These are phyloP conservation scores for Aspergillus diversus DNA, from an alignment of 495 filamentous ascomycete genomes.

Conservation along the genomic window DNA sequence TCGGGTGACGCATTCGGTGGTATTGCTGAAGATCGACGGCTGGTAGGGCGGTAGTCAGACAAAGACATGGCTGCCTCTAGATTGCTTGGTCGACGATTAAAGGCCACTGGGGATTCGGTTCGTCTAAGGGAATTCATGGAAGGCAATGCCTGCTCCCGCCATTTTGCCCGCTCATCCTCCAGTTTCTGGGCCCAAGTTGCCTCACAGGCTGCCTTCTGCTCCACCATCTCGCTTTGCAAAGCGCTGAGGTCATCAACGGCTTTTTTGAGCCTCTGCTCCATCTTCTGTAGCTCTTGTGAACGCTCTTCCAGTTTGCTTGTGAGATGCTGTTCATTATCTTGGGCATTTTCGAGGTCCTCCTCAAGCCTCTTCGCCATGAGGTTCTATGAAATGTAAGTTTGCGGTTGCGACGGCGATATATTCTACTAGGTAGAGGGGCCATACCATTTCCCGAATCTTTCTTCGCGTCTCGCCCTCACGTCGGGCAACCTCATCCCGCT, in stretches of 20 bases:
- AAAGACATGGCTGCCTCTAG: conserved; percentile 39
- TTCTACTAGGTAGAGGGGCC: conserved; percentile 27
- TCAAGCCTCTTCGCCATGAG: conserved; percentile 75
- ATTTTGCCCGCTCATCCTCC: conserved; percentile 76
- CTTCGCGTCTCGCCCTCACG: conserved; percentile 82
- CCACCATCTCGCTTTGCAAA: conserved; percentile 64
- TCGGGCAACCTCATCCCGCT: conserved; percentile 81
- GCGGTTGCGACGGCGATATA: background rate
- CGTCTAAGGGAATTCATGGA: conserved; percentile 46
- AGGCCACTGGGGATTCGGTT: conserved; percentile 52
- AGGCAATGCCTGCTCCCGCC: conserved; percentile 61
- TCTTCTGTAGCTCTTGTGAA: conserved; percentile 62
- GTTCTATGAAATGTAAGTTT: conserved; percentile 54
- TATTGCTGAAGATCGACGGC: conserved; percentile 51
- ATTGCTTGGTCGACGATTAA: conserved; percentile 49
- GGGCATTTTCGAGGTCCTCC: conserved; percentile 77
- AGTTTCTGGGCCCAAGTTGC: conserved; percentile 62
- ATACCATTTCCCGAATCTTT: conserved; percentile 84
- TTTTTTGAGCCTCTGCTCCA: conserved; percentile 66
- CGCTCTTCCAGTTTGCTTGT: conserved; percentile 60
- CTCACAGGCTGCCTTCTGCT: conserved; percentile 70
- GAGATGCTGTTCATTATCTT: conserved; percentile 64
- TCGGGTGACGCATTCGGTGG: conserved; percentile 43
- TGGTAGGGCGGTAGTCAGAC: conserved; percentile 46
- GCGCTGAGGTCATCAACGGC: conserved; percentile 64